Evolutionary conservation across 1,139 yeast genomes (phyloP).

Genomic region (Arxiozyma telluris): DNA sequence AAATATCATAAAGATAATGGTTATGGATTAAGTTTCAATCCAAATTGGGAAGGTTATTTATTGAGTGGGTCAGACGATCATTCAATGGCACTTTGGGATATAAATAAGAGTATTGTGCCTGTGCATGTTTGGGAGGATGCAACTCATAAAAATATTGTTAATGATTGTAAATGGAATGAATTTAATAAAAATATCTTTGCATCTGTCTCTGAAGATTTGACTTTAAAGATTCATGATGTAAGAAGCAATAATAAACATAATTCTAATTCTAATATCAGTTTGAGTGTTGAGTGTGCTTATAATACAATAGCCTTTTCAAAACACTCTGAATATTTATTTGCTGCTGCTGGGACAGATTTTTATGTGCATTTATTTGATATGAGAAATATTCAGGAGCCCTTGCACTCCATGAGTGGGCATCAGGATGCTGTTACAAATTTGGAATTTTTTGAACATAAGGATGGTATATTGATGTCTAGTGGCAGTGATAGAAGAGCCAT

Average conservation of each 20-base stretch:
- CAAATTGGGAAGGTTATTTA: slow-evolving; percentile 39
- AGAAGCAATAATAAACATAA: slow-evolving; percentile 34
- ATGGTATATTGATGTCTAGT: slow-evolving; percentile 65
- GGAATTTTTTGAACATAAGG: slow-evolving; percentile 64
- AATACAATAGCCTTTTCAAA: slow-evolving; percentile 60
- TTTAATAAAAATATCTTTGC: slow-evolving; percentile 47
- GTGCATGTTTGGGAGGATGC: slow-evolving; percentile 29
- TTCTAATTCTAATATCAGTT: slow-evolving; percentile 23
- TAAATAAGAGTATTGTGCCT: slow-evolving; percentile 15
- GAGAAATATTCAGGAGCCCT: slow-evolving; percentile 38
- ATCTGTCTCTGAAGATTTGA: slow-evolving; percentile 63
- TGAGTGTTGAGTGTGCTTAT: slow-evolving; percentile 23
- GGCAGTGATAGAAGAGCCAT: slow-evolving; percentile 64
- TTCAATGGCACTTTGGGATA: slow-evolving; percentile 52
- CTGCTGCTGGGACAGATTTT: slow-evolving; percentile 64
- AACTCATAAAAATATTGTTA: slow-evolving; percentile 51
- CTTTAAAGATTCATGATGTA: slow-evolving; percentile 58
- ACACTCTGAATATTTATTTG: slow-evolving; percentile 49
- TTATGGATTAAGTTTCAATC: slow-evolving; percentile 63
- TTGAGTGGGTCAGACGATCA: slow-evolving; percentile 59
- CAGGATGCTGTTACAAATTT: slow-evolving; percentile 57
- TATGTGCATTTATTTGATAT: slow-evolving; percentile 54
- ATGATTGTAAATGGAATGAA: slow-evolving; percentile 66
- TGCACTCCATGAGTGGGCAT: slow-evolving; percentile 74
- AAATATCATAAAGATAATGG: slow-evolving; percentile 59